Base-by-base conservation (phyloP, 129 eudicot species). In the Oenanthe sinensis region DNA sequence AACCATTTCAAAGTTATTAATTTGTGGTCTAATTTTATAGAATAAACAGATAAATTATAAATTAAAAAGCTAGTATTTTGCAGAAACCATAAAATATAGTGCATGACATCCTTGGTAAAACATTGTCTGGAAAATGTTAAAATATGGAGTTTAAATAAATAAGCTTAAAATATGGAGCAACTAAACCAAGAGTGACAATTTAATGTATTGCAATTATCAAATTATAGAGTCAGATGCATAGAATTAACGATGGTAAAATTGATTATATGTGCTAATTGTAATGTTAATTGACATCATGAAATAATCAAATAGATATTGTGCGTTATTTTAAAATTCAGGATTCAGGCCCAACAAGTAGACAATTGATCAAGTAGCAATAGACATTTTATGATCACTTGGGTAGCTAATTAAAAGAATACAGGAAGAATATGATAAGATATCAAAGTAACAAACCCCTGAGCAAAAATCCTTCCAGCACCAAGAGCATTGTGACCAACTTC, bases 401-500 rank as follows among this genome's bases (percentile, higher is more conserved):
- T 49, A 49, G 55, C 22, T 15, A 3, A 49, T 49, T 49, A 10
- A 46, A 62, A 62, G 24, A 11, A 11, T 26, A 6, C 28, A 8
- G 16, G 42, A 28, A 8, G 10, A 65, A 33, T 3, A 65, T 22
- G 6, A 24, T 62, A 11, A 62, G 75, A 39, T 14, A 0, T 2
- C 0, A 72, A 14, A 28, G 46, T 47, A 2, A 73, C 79, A 78
- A 63, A 94, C 98, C 98, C 98, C 83, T 94, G 98, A 65, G 98
- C 98, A 75, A 8, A 91, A 4, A 94, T 94, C 71, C 96, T 71
- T 14, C 98, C 98, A 81, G 98, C 98, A 82, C 98, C 98, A 78
- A 94, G 93, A 52, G 98, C 98, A 86, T 94, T 94, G 79, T 94
- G 98, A 22, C 98, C 98, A 22, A 94, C 98, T 84, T 94, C 98